Conservation (phyloP, 1,139 yeast genomes). For the Pichia sp. region DNA sequence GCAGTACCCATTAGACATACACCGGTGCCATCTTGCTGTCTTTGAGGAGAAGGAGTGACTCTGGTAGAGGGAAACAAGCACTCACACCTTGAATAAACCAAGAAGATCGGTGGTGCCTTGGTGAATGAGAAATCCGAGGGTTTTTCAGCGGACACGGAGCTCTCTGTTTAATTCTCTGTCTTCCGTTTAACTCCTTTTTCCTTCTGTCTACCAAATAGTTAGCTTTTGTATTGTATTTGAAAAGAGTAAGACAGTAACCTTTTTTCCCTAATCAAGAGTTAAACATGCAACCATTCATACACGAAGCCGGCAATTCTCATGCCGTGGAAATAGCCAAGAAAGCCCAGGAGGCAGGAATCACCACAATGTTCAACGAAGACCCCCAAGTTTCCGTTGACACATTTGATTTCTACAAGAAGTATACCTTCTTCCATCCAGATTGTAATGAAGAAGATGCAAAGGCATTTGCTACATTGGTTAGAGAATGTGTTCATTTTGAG, state of each 20-base stretch:
- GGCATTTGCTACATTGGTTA: slow-evolving; percentile 17
- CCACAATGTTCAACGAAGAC: slow-evolving; percentile 18
- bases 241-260: neutral
- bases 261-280: neutral
- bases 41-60: neutral
- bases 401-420: slow-evolving; percentile 15
- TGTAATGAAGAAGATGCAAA: slow-evolving; percentile 10
- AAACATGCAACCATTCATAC: slow-evolving; percentile 17
- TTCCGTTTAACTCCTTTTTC: neutral
- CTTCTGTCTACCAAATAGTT: neutral
- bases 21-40: slow-evolving; percentile 26
- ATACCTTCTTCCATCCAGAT: slow-evolving; percentile 16
- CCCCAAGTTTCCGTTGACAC: slow-evolving; percentile 16
- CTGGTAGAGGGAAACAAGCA: neutral
- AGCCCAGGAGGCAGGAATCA: slow-evolving; percentile 15
- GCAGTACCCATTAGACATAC: slow-evolving; percentile 18
- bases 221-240: neutral
- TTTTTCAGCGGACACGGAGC: slow-evolving; percentile 1
- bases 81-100: neutral
- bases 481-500: slow-evolving; percentile 22
- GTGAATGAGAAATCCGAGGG: slow-evolving; percentile 9
- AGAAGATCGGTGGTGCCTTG: too few relatives aligned
- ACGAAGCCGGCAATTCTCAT: slow-evolving; percentile 13
- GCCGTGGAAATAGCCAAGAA: slow-evolving; percentile 16
- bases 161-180: neutral